A percentile compares a stretch with the other conserved stretches of the same genome.
These are phyloP conservation scores for Mycena floridula DNA, from an alignment of 768 basidiomycete species.

Conservation along the genomic window DNA sequence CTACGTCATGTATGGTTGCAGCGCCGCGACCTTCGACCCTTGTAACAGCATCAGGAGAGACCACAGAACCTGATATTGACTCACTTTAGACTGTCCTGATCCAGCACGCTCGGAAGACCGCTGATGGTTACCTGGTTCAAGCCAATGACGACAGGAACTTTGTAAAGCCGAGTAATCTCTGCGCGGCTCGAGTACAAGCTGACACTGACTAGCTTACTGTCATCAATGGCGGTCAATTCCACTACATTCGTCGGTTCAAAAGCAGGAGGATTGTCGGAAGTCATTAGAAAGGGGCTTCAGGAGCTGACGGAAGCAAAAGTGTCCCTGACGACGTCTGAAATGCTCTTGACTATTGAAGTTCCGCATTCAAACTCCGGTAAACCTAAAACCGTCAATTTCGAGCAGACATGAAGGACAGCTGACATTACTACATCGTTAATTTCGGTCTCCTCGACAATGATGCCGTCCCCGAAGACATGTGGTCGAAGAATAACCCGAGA, in stretches of 20 bases:
- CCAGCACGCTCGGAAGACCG: slow-evolving; percentile 30
- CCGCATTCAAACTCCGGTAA: too few species aligned
- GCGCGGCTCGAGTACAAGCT: slow-evolving; percentile 36
- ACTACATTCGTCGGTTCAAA: slow-evolving; percentile 18
- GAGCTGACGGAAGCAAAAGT: too few species aligned
- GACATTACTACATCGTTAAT: too few species aligned
- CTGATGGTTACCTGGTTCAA: slow-evolving; percentile 33
- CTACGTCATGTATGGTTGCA: slow-evolving; percentile 42
- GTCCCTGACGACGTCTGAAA: too few species aligned
- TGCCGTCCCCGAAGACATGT: too few species aligned
- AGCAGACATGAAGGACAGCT: too few species aligned
- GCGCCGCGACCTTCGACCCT: slow-evolving; percentile 40
- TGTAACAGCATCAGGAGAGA: background rate
- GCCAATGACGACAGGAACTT: slow-evolving; percentile 29
- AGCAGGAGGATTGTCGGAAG: slow-evolving; percentile 19
- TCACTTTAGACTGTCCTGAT: slow-evolving; percentile 35
- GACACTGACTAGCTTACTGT: slow-evolving; percentile 32
- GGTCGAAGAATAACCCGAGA: too few species aligned
- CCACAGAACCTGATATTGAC: slow-evolving; percentile 1
- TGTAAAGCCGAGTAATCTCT: slow-evolving; percentile 35
- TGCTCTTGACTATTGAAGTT: too few species aligned
- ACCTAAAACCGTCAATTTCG: too few species aligned
- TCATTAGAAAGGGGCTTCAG: too few species aligned
- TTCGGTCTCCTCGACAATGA: too few species aligned
- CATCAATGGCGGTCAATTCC: slow-evolving; percentile 21